A percentile compares a stretch with the other conserved stretches of the same genome.
phyloP scores from a whole-genome alignment of 2,329 filamentous ascomycete genomes.

The Penicillium sp. region DNA sequence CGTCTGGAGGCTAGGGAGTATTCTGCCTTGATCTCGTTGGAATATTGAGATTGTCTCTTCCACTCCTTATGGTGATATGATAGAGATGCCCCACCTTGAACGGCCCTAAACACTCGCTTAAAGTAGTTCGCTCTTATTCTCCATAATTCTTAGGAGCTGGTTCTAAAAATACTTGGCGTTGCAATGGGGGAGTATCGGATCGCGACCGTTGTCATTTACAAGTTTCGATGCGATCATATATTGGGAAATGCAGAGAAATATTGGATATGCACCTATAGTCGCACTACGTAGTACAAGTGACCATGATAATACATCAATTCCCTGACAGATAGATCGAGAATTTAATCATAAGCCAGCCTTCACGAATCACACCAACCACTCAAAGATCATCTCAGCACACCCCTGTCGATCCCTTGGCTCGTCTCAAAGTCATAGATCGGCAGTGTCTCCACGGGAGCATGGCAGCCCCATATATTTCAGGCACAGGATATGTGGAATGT shows the following conservation, averaged over 20 bases:
- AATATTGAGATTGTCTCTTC: neutral
- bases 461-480: neutral
- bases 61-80: neutral
- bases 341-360: neutral
- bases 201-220: too few relatives aligned
- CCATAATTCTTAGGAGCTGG: neutral
- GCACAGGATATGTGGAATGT: slow-evolving; percentile 5
- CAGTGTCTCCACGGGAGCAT: neutral
- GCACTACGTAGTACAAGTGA: neutral
- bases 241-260: too few relatives aligned
- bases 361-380: neutral
- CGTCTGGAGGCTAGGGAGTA: neutral
- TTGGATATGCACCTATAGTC: too few relatives aligned
- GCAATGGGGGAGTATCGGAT: neutral
- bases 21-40: neutral
- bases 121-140: neutral
- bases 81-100: neutral
- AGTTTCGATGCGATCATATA: too few relatives aligned
- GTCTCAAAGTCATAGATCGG: neutral
- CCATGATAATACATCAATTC: neutral
- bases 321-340: neutral
- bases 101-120: neutral
- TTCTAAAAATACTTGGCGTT: neutral
- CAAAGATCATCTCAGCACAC: neutral
- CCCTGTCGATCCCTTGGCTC: slow-evolving; percentile 3